Percentiles rank a stretch among this genome's conserved stretches.
Evolutionary conservation across 306 rosid genomes (phyloP).

Genomic region (Biancaea sappan): DNA sequence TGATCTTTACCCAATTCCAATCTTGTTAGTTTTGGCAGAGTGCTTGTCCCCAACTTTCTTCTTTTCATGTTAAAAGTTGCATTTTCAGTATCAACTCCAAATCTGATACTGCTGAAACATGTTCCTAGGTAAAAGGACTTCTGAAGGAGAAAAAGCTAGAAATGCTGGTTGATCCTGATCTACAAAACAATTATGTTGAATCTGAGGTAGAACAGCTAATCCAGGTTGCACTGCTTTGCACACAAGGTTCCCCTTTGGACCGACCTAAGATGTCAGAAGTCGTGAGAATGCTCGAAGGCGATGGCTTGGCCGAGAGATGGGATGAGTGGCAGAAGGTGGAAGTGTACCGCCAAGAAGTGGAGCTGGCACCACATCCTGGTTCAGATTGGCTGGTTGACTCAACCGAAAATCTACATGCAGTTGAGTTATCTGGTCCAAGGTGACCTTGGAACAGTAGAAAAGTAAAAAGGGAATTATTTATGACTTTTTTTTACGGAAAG

Average conservation of each 20-base stretch:
- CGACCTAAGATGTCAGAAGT: constrained; percentile 98
- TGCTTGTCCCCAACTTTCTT: not conserved
- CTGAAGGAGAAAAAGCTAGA: constrained; percentile 89
- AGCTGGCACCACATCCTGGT: constrained; percentile 87
- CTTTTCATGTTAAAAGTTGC: not conserved
- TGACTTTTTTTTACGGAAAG: constrained; percentile 52
- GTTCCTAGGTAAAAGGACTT: constrained; percentile 82
- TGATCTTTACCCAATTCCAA: not conserved
- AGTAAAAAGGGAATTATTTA: constrained; percentile 42
- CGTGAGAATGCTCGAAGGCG: constrained; percentile 98
- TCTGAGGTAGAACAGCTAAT: constrained; percentile 96
- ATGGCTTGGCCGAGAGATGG: constrained; percentile 99
- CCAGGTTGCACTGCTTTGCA: constrained; percentile 96
- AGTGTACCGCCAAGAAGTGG: constrained; percentile 91
- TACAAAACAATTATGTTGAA: constrained; percentile 76
- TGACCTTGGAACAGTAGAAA: constrained; percentile 61
- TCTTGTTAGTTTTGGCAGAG: not conserved
- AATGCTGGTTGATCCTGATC: constrained; percentile 97
- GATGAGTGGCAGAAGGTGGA: constrained; percentile 99
- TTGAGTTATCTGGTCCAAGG: constrained; percentile 98
- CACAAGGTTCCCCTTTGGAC: constrained; percentile 96
- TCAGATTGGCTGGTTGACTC: constrained; percentile 98
- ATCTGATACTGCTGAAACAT: constrained; percentile 7
- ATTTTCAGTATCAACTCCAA: not conserved
- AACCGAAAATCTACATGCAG: constrained; percentile 94